Base-by-base conservation (phyloP, 257 asterid species). In the Penstemon eatonii region DNA sequence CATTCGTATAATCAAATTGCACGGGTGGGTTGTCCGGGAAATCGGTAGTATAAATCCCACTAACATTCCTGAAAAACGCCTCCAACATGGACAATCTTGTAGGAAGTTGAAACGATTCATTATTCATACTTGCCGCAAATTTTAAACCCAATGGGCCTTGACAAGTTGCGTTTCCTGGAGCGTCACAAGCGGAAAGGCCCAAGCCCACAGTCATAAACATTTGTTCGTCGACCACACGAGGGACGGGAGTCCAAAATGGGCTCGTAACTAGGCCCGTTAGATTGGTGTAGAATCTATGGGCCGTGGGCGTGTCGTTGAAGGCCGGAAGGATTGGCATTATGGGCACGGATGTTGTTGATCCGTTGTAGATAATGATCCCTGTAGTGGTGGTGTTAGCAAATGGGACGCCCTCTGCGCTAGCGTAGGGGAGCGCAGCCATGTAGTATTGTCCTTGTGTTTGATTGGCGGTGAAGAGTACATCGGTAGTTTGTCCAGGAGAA, bases 111-210 rank as follows among this genome's bases (percentile, higher is more conserved):
- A 90, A 90, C 4, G 97, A 89, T 0, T 63, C 93, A 11, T 87
- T 87, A 67, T 89, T 89, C 96, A 89, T 89, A 74, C 85, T 85
- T 1, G 95, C 95, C 0, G 83, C 89, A 0, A 90, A 7, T 50
- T 74, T 73, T 10, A 60, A 70, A 12, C 89, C 89, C 0, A 68
- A 8, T 2, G 69, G 86, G 46, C 95, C 96, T 19, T 2, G 66
- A 39, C 97, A 90, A 0, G 86, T 57, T 2, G 56, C 39, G 25
- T 84, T 82, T 0, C 77, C 73, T 0, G 91, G 86, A 0, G 37
- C 8, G 4, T 79, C 87, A 39, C 96, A 90, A 0, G 85, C 72
- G 3, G 71, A 38, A 0, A 83, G 40, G 45, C 96, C 94, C 47
- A 86, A 13, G 0, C 97, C 96, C 12, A 80, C 43, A 0, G 97